A percentile compares a stretch with the other conserved stretches of the same genome.
phyloP scores from a whole-genome alignment of 2,329 filamentous ascomycete genomes.

The Reticulascus tulasneorum region DNA sequence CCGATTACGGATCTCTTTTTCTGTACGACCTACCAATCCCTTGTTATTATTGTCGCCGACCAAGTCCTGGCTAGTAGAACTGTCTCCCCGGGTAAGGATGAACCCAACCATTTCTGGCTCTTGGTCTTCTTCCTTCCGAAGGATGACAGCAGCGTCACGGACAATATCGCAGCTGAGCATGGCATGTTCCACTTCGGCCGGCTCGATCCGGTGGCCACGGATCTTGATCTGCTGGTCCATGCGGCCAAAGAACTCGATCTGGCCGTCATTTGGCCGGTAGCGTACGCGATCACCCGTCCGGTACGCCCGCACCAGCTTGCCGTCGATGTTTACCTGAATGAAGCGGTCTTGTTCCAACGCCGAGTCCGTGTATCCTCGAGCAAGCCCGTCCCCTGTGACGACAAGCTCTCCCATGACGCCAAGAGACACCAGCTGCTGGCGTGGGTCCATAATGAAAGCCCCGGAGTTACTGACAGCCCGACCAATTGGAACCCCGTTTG shows the following conservation, averaged over 20 bases:
- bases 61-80: no score
- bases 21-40: no score
- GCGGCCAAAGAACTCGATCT: constrained; percentile 2
- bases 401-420: constrained; percentile 1
- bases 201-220: no score
- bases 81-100: no score
- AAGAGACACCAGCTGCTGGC: neutral
- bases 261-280: constrained; percentile 15
- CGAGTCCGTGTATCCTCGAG: constrained; percentile 7
- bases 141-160: no score
- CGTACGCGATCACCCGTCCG: constrained; percentile 18
- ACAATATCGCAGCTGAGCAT: no score
- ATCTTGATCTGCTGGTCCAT: no score
- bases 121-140: no score
- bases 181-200: no score
- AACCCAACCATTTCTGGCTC: no score
- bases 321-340: constrained; percentile 7
- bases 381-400: neutral
- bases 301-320: constrained; percentile 14
- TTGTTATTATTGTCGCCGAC: no score
- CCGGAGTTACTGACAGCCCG: neutral
- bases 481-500: neutral
- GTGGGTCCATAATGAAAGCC: neutral
- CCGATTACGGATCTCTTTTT: no score
- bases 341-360: constrained; percentile 13